Conservation (phyloP, 2,329 filamentous ascomycete genomes). For the Tolypocladium endophyticum region DNA sequence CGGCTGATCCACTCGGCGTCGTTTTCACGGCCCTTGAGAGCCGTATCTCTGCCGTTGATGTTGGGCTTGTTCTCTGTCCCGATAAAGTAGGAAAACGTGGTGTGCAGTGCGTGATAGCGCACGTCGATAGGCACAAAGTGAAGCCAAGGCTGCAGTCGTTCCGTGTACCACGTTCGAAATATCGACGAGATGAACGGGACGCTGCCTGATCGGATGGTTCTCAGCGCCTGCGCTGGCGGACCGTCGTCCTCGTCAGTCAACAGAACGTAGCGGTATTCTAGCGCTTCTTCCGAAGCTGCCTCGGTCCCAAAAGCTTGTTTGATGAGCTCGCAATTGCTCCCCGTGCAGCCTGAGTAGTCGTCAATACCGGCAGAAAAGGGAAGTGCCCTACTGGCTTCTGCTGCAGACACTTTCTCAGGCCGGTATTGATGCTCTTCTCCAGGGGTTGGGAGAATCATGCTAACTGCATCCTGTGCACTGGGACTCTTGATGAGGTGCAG, state of each 20-base stretch:
- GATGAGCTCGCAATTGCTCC: conserved; percentile 21
- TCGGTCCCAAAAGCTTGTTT: conserved; percentile 19
- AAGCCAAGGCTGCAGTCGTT: conserved; percentile 62
- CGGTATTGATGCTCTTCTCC: conserved; percentile 28
- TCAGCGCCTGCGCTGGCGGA: conserved; percentile 47
- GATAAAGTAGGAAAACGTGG: conserved; percentile 63
- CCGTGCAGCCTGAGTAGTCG: conserved; percentile 45
- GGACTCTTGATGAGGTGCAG: conserved; percentile 58
- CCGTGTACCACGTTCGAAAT: conserved; percentile 72
- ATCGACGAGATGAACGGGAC: conserved; percentile 62
- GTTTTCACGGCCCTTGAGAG: conserved; percentile 33
- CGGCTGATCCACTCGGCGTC: conserved; percentile 57
- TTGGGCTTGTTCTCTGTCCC: conserved; percentile 37
- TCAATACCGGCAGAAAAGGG: conserved; percentile 50
- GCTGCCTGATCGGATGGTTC: conserved; percentile 53
- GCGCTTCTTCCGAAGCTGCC: conserved; percentile 36
- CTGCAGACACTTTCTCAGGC: conserved; percentile 43
- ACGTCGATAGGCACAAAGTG: conserved; percentile 74
- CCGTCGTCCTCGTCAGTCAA: conserved; percentile 63
- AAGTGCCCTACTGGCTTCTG: conserved; percentile 42
- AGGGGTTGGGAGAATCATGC: conserved; percentile 44
- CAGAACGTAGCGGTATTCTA: conserved; percentile 60
- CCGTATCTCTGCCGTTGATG: conserved; percentile 33
- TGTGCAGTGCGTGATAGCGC: conserved; percentile 63
- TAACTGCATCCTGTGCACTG: conserved; percentile 33